These are phyloP conservation scores for Kernera saxatilis DNA, from an alignment of 345 rosid genomes.

Conservation along the genomic window DNA sequence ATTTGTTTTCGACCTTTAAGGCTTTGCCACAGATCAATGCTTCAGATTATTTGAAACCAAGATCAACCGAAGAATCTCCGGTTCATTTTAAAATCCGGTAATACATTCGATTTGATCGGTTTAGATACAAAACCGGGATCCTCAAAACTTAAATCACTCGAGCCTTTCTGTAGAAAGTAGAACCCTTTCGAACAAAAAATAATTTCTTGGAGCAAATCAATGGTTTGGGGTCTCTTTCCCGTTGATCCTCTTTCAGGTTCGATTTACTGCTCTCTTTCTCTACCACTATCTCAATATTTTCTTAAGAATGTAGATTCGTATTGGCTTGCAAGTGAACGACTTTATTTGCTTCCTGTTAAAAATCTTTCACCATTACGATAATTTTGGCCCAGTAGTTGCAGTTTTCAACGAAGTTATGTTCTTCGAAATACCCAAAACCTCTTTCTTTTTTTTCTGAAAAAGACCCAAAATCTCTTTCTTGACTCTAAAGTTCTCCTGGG, in stretches of 20 bases:
- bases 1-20: constrained; percentile 23
- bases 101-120: background rate
- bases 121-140: background rate
- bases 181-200: background rate
- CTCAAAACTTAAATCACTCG: too few species aligned
- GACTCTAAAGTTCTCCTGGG: too few species aligned
- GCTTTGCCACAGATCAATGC: constrained; percentile 7
- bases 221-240: constrained; percentile 87
- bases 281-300: background rate
- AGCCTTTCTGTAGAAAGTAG: background rate
- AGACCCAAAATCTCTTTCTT: too few species aligned
- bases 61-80: background rate
- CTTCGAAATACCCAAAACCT: background rate
- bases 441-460: too few species aligned
- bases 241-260: constrained; percentile 66
- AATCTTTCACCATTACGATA: background rate
- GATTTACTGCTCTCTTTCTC: background rate
- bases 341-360: background rate
- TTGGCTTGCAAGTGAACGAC: constrained; percentile 7
- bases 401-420: background rate
- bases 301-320: background rate
- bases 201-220: constrained; percentile 20
- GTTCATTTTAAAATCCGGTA: background rate
- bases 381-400: background rate
- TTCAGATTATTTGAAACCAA: constrained; percentile 7